Conservation (phyloP, 2,329 filamentous ascomycete genomes). For the Fusarium domesticum region DNA sequence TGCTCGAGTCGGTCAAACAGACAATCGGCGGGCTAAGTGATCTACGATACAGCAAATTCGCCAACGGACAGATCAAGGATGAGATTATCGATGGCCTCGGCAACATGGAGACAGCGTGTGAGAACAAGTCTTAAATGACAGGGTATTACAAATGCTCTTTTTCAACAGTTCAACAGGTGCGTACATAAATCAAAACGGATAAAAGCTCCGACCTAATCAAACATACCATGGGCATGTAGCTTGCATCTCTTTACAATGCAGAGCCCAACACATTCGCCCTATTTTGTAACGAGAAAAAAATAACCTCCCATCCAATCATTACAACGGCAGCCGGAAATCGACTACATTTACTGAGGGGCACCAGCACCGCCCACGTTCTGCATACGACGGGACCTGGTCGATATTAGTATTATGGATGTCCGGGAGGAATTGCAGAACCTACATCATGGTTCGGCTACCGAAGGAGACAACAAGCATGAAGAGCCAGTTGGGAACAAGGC, state of each 20-base stretch:
- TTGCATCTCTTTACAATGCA: constrained; percentile 13
- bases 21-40: constrained; percentile 75
- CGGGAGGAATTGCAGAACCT: constrained; percentile 38
- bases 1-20: constrained; percentile 60
- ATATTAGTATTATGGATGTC: constrained; percentile 21
- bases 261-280: constrained; percentile 12
- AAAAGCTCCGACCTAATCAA: constrained; percentile 13
- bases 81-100: constrained; percentile 67
- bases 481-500: constrained; percentile 68
- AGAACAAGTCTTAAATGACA: constrained; percentile 39
- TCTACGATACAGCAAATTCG: constrained; percentile 74
- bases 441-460: constrained; percentile 73
- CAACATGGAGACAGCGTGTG: constrained; percentile 57
- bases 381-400: constrained; percentile 40
- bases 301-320: constrained; percentile 9
- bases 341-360: constrained; percentile 17
- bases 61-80: constrained; percentile 59
- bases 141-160: constrained; percentile 15
- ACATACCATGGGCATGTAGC: constrained; percentile 6
- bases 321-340: constrained; percentile 2
- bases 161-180: constrained; percentile 6
- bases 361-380: constrained; percentile 14
- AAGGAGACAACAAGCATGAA: constrained; percentile 76
- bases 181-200: constrained; percentile 14
- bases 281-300: constrained; percentile 11